Conservation (phyloP, 2,329 filamentous ascomycete species). For the Fusarium bactridioides region DNA sequence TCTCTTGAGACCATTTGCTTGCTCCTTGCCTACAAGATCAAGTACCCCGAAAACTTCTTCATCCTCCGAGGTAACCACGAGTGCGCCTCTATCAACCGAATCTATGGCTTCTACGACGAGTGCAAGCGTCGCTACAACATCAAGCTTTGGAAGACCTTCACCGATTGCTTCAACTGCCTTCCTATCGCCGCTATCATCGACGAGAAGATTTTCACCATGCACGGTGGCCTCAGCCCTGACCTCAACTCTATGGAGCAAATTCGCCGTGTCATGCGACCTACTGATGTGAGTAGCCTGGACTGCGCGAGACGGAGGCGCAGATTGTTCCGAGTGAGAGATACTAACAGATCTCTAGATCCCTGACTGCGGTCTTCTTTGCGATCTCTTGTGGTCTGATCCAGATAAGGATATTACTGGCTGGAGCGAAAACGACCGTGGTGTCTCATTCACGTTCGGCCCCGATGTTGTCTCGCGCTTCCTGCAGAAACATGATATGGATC, state of each 20-base stretch:
- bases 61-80: slow-evolving; percentile 98
- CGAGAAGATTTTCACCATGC: slow-evolving; percentile 99
- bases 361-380: slow-evolving; percentile 95
- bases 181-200: slow-evolving; percentile 99
- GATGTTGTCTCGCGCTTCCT: slow-evolving; percentile 97
- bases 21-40: slow-evolving; percentile 98
- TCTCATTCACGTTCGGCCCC: slow-evolving; percentile 97
- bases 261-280: slow-evolving; percentile 96
- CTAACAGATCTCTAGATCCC: slow-evolving; percentile 73
- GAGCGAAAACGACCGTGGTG: slow-evolving; percentile 98
- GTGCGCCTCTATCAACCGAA: slow-evolving; percentile 97
- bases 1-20: slow-evolving; percentile 98
- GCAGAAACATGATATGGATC: slow-evolving; percentile 99
- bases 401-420: slow-evolving; percentile 99
- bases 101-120: slow-evolving; percentile 99
- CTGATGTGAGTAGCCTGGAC: slow-evolving; percentile 77
- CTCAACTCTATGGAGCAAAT: slow-evolving; percentile 99
- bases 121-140: slow-evolving; percentile 99
- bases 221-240: slow-evolving; percentile 95
- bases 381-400: slow-evolving; percentile 97
- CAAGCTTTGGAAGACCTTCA: slow-evolving; percentile 99
- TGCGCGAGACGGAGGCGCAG: slow-evolving; percentile 25
- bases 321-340: neutral
- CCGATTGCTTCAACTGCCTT: slow-evolving; percentile 98
- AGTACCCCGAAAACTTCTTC: slow-evolving; percentile 99